Evolutionary conservation across 805 yeast genomes (phyloP), one percentile per base, ranked within the genome.

Genomic region (Schwanniomyces pseudopolymorphus): DNA sequence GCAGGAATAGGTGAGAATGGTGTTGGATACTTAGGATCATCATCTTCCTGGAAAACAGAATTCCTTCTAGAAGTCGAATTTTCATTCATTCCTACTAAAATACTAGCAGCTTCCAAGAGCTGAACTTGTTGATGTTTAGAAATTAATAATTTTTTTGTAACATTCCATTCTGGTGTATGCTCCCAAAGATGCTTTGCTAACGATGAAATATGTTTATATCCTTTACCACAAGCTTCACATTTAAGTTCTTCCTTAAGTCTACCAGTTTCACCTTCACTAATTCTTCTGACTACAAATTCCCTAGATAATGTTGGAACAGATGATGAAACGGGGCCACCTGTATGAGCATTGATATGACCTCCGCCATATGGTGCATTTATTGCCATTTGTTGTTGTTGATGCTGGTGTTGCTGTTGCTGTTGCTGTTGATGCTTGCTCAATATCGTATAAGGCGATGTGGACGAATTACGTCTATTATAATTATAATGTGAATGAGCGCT

Each of bases 161-260:
- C 84, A 57, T 83, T 87, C 96, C 96, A 89, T 61, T 89, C 96
- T 0, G 96, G 96, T 0, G 96, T 89, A 63, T 89, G 96, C 60
- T 89, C 96, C 96, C 96, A 89, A 33, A 89, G 67, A 67, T 88
- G 96, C 64, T 88, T 88, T 2, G 95, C 94, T 49, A 88, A 74
- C n/a, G 91, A 84, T 0, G 90, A 83, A 5, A 89, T 85, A 67
- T 89, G 96, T 62, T 88, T 89, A 63, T 89, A 89, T 19, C 94
- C 95, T 64, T 89, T 89, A 3, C 96, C 96, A 58, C 96, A 89
- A 3, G 94, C 89, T 64, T 89, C 95, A 70, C 96, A 89, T 58
- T 84, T 84, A 52, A 89, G 75, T 59, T 86, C 91, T 60, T 89
- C 95, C 63, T 88, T 89, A 41, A 87, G 73, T 40, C 96, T 69